Evolutionary conservation across 495 filamentous ascomycete species (phyloP).

Genomic region (Penicillium arizonense): DNA sequence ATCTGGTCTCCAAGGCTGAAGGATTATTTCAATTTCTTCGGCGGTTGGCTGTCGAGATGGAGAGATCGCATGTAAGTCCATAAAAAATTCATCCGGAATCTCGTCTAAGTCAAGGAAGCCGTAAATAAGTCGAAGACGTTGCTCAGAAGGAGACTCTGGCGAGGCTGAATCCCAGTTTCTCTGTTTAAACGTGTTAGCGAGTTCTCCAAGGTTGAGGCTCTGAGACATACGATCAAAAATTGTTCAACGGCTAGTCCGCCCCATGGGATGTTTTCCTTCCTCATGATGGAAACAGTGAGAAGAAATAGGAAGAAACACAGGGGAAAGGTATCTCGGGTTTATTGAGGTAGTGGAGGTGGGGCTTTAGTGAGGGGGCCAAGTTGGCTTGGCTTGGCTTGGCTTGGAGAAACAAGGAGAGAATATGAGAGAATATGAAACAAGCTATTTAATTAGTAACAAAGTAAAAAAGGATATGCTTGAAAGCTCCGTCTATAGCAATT

Average conservation of each 20-base stretch:
- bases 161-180: constrained; percentile 1
- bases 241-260: constrained; percentile 1
- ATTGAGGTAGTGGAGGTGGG: constrained; percentile 1
- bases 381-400: constrained; percentile 1
- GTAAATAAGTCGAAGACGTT: neutral
- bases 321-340: constrained; percentile 2
- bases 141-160: neutral
- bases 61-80: neutral
- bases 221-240: neutral
- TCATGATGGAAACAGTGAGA: constrained; percentile 1
- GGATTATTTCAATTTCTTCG: constrained; percentile 1
- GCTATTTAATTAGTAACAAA: neutral
- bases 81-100: neutral
- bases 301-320: constrained; percentile 2
- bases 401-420: neutral
- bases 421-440: constrained; percentile 1
- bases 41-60: neutral
- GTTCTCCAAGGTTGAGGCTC: constrained; percentile 1
- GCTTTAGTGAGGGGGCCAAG: constrained; percentile 2
- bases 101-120: neutral
- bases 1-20: neutral
- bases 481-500: neutral
- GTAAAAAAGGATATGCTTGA: constrained; percentile 1
- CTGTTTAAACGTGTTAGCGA: neutral
- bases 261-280: neutral